Conservation (phyloP, 1,139 yeast genomes). For the Pichia sp. region DNA sequence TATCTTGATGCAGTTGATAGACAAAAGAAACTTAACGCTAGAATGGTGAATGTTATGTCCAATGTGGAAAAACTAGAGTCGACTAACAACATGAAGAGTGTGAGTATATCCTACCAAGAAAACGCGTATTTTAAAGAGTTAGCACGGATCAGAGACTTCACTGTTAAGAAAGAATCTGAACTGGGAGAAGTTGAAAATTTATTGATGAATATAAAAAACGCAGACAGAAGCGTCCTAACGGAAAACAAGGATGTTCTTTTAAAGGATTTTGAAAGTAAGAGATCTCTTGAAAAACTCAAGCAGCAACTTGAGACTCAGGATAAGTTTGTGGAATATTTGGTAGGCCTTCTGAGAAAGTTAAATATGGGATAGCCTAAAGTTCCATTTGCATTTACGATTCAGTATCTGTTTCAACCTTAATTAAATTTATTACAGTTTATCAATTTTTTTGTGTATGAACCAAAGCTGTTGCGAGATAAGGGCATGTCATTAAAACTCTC, state of each 20-base stretch:
- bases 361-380: not conserved
- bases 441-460: too few species aligned
- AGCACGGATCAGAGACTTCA: constrained; percentile 19
- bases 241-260: constrained; percentile 9
- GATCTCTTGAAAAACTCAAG: constrained; percentile 19
- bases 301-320: constrained; percentile 21
- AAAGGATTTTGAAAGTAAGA: constrained; percentile 8
- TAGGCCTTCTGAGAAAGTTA: constrained; percentile 16
- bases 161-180: constrained; percentile 21
- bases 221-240: constrained; percentile 16
- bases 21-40: constrained; percentile 20
- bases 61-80: constrained; percentile 15
- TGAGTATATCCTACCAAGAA: constrained; percentile 27
- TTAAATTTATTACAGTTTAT: not conserved
- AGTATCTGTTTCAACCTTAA: not conserved
- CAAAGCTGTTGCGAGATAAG: too few species aligned
- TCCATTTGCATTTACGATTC: not conserved
- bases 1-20: constrained; percentile 15
- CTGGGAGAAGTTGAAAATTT: constrained; percentile 14
- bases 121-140: constrained; percentile 23
- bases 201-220: constrained; percentile 17
- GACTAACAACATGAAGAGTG: constrained; percentile 9
- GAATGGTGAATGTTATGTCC: constrained; percentile 13
- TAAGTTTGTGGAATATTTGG: constrained; percentile 18
- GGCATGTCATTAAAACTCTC: not conserved